Evolutionary conservation across 345 rosid species (phyloP), one percentile per base, ranked within the genome.

Genomic region (Gossypium longicalyx): DNA sequence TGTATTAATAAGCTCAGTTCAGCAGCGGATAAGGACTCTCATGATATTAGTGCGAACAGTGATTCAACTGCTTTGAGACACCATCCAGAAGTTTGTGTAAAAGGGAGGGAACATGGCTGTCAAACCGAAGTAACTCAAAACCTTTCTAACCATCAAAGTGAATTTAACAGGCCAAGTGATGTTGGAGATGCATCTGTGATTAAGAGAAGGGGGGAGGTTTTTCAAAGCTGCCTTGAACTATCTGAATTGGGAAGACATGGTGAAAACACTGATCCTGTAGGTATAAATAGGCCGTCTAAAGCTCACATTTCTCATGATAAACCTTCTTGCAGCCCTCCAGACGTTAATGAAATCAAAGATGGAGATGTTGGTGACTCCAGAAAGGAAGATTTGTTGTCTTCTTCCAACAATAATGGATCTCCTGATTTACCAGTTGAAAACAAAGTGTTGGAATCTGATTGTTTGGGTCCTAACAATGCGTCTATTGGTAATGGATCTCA

Each of bases 181-280:
- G 47, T 71, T 54, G 81, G 73, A 71, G 84, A 75, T 74, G 67
- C 63, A 67, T 53, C 79, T 63, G 57, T 58, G 44, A 56, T 76
- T 62, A 72, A 22, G 67, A 84, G 82, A 81, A 76, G 48, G 57
- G 85, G 74, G 63, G 88, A 83, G 51, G 76, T 78, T 83, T 84
- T 76, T 71, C 78, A 76, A 78, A 88, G 91, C 82, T 85, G 86
- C 78, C 67, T 77, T 57, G 91, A 82, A 66, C 76, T 87, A 70
- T 34, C 84, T 53, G 85, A 83, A 77, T 72, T 87, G 71, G 83
- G 71, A 27, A 78, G 73, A 63, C 72, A 61, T 67, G 77, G 58
- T 77, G 89, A 60, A 74, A 79, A 75, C 77, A 76, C 9, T 1
- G 75, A 77, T 72, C 72, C 77, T 27, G 81, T 80, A 22, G 82